Conservation (phyloP, 2,329 filamentous ascomycete genomes). For the Aspergillus ochraceus region DNA sequence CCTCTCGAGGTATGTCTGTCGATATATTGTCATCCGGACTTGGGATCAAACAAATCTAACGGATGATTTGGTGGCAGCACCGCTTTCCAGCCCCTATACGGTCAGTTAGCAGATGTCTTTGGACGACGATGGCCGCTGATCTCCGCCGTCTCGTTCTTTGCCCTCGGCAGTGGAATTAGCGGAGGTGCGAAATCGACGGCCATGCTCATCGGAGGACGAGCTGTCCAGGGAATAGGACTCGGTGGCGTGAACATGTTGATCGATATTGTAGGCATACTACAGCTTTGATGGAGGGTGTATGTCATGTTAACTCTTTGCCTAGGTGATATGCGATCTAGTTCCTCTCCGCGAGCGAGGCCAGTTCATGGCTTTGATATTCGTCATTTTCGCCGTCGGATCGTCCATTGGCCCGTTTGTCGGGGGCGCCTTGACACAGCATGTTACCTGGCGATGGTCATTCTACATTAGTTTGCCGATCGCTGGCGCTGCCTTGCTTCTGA, state of each 20-base stretch:
- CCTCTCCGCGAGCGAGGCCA: constrained; percentile 38
- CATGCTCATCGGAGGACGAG: background rate
- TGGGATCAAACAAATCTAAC: background rate
- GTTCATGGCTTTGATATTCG: constrained; percentile 26
- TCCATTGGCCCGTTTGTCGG: constrained; percentile 48
- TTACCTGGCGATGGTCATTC: constrained; percentile 32
- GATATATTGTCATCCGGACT: background rate
- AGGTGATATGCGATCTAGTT: constrained; percentile 45
- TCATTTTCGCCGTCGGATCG: constrained; percentile 38
- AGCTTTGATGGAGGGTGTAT: background rate
- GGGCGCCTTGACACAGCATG: constrained; percentile 25
- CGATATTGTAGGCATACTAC: background rate
- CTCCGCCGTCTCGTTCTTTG: background rate
- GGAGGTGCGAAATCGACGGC: background rate
- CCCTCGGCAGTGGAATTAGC: background rate
- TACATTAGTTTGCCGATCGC: constrained; percentile 32
- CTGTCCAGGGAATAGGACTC: background rate
- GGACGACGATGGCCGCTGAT: background rate
- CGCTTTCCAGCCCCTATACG: background rate
- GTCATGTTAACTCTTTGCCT: background rate
- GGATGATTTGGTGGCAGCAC: background rate
- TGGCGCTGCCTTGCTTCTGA: constrained; percentile 20
- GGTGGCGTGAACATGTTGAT: background rate
- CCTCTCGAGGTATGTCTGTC: background rate
- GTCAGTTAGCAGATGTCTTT: background rate